Evolutionary conservation across 2,329 filamentous ascomycete genomes (phyloP), one percentile per base, ranked within the genome.

Genomic region (Gyromitra esculenta): DNA sequence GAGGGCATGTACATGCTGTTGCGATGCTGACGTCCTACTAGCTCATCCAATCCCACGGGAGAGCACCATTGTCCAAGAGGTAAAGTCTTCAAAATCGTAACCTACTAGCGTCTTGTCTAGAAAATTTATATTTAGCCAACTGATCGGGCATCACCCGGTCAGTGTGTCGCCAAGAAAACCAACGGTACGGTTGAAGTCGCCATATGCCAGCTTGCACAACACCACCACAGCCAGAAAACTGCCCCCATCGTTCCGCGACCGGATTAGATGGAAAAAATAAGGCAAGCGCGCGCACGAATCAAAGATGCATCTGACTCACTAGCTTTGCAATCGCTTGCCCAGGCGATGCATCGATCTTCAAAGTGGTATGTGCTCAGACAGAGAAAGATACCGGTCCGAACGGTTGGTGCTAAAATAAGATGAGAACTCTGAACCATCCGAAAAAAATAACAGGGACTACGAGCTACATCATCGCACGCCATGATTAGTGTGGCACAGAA

Each of bases 241-340:
- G 41, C 66, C 66, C 66, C 54, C 66, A 69, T 66, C 70, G 43
- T 52, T 59, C 37, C 59, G 37, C 35, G 35, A 43, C 62, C 43
- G 45, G 63, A 39, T 41, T 39, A 67, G 62, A 66, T 73, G 35
- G 21, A 45, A 54, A 60, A 60, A 18, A 18, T n/a, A 56, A 69
- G 72, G 72, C 13, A 75, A 75, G 41, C 57, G 72, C 65, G 72
- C 57, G 48, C 70, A 59, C 21, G n/a, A 69, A 70, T 75, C 64
- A 75, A 70, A 75, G 50, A 69, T 25, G 48, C 72, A 63, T 57
- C 64, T 69, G 71, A 74, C 71, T 57, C 63, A 67, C n/a, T 52
- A 52, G 11, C 41, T 48, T 59, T 73, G 37, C 45, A 68, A 62
- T 68, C 54, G 54, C 45, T 60, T 52, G 31, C 60, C 59, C 48